Percentiles rank a stretch among this genome's conserved stretches.
Evolutionary conservation across 1,284 basidiomycete genomes (phyloP).

Genomic region (Heterobasidion occidentale): DNA sequence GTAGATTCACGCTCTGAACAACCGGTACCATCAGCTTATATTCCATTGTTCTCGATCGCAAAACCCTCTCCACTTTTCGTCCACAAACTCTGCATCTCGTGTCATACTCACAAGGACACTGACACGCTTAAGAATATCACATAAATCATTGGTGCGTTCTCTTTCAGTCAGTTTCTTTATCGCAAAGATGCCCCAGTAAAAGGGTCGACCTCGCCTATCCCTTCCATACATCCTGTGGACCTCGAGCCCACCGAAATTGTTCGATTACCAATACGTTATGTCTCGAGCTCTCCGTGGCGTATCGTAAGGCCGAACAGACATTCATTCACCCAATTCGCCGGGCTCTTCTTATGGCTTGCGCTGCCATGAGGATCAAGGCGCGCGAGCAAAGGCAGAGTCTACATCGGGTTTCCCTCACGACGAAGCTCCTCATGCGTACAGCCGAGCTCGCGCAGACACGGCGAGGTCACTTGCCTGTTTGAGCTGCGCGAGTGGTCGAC

Average conservation of each 20-base stretch:
- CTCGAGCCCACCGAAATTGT: constrained; percentile 21
- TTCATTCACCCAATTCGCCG: constrained; percentile 13
- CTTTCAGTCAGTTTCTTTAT: not conserved
- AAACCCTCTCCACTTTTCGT: too few relatives aligned
- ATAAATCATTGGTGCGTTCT: not conserved
- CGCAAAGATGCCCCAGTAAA: constrained; percentile 27
- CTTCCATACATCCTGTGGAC: constrained; percentile 6
- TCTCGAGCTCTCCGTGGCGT: constrained; percentile 27
- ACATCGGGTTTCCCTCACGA: constrained; percentile 16
- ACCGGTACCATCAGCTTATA: too few relatives aligned
- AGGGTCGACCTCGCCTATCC: constrained; percentile 35
- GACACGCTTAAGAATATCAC: not conserved
- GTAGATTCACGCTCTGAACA: too few relatives aligned
- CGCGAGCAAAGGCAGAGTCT: constrained; percentile 35
- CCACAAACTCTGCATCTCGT: too few relatives aligned
- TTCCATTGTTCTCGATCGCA: too few relatives aligned
- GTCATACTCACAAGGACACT: too few relatives aligned
- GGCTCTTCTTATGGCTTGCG: constrained; percentile 25
- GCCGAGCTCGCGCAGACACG: constrained; percentile 24
- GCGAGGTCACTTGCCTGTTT: not conserved
- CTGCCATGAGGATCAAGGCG: constrained; percentile 19
- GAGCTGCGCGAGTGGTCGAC: constrained; percentile 27
- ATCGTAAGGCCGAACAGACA: constrained; percentile 42
- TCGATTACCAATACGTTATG: constrained; percentile 31
- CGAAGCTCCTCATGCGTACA: constrained; percentile 10